Conservation (phyloP, 352 stramenopile species). For the Globisporangium spiculum region DNA sequence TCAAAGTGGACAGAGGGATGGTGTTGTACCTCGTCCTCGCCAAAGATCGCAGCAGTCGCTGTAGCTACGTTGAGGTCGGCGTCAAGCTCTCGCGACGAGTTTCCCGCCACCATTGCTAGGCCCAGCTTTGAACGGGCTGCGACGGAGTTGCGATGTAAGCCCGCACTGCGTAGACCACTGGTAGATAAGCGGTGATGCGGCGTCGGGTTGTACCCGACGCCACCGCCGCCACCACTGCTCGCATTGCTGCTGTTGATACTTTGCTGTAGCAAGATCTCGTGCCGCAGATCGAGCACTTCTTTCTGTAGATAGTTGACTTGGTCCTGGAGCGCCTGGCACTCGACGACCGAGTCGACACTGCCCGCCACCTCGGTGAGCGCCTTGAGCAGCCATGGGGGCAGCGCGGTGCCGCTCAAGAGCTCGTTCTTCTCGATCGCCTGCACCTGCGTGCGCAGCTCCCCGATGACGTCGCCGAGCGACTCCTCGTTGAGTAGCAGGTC, state of each 20-base stretch:
- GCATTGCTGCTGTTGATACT: constrained; percentile 25
- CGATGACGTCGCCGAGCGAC: constrained; percentile 72
- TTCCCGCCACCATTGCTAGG: constrained; percentile 18
- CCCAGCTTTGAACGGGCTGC: constrained; percentile 10
- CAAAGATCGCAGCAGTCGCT: constrained; percentile 20
- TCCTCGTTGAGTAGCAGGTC: constrained; percentile 82
- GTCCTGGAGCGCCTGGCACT: constrained; percentile 72
- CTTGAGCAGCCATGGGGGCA: constrained; percentile 71
- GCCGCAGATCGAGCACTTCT: constrained; percentile 70
- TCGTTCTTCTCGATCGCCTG: constrained; percentile 75
- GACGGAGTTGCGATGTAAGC: constrained; percentile 7
- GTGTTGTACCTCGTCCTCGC: neutral
- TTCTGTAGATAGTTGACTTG: constrained; percentile 78
- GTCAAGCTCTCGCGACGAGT: constrained; percentile 20
- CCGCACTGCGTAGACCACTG: constrained; percentile 21
- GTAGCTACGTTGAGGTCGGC: constrained; percentile 22
- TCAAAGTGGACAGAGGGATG: constrained; percentile 1
- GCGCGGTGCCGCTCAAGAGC: constrained; percentile 58
- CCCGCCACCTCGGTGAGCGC: constrained; percentile 75
- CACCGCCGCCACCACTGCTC: neutral
- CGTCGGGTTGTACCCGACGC: constrained; percentile 36
- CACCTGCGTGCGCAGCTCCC: constrained; percentile 60
- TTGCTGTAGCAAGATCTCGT: constrained; percentile 72
- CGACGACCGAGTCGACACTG: constrained; percentile 76
- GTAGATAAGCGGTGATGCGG: constrained; percentile 59